Conservation (phyloP, 352 stramenopile genomes). For the Phytopythium cucurbitacearum region DNA sequence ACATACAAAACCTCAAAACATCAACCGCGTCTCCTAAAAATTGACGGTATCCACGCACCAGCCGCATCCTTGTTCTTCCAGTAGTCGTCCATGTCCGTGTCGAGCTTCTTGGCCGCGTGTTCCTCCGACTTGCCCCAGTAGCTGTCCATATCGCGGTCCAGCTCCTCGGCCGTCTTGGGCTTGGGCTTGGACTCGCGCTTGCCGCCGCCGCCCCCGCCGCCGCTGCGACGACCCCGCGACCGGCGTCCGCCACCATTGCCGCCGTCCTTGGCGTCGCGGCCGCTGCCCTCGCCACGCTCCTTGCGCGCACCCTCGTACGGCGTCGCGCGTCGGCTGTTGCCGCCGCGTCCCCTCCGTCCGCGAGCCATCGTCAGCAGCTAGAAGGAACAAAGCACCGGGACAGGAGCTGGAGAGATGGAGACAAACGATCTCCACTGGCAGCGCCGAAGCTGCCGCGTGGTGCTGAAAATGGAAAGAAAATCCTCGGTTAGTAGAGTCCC, state of each 20-base stretch:
- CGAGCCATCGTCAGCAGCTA: slow-evolving; percentile 21
- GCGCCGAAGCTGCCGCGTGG: too few species aligned
- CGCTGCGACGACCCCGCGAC: too few species aligned
- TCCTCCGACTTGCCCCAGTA: slow-evolving; percentile 87
- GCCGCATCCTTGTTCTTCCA: slow-evolving; percentile 77
- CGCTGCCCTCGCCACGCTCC: slow-evolving; percentile 13
- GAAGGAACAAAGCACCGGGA: too few species aligned
- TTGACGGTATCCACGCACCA: slow-evolving; percentile 16
- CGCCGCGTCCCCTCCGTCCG: slow-evolving; percentile 27
- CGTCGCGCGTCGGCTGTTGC: slow-evolving; percentile 21
- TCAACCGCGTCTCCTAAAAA: neutral
- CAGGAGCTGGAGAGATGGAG: too few species aligned
- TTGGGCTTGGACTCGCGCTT: slow-evolving; percentile 47
- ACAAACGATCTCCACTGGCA: too few species aligned
- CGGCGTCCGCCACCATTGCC: neutral
- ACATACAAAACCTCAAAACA: slow-evolving; percentile 3
- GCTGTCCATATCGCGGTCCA: slow-evolving; percentile 83
- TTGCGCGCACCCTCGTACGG: slow-evolving; percentile 40
- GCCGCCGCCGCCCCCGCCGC: slow-evolving; percentile 15
- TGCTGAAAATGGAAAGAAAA: too few species aligned
- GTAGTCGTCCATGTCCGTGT: slow-evolving; percentile 86
- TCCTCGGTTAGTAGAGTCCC: too few species aligned
- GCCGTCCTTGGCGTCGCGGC: slow-evolving; percentile 17
- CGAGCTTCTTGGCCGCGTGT: slow-evolving; percentile 80
- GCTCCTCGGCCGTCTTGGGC: slow-evolving; percentile 69